Evolutionary conservation across 148 eudicot species (phyloP), one percentile per base, ranked within the genome.

Genomic region (Heliamphora exappendiculata): DNA sequence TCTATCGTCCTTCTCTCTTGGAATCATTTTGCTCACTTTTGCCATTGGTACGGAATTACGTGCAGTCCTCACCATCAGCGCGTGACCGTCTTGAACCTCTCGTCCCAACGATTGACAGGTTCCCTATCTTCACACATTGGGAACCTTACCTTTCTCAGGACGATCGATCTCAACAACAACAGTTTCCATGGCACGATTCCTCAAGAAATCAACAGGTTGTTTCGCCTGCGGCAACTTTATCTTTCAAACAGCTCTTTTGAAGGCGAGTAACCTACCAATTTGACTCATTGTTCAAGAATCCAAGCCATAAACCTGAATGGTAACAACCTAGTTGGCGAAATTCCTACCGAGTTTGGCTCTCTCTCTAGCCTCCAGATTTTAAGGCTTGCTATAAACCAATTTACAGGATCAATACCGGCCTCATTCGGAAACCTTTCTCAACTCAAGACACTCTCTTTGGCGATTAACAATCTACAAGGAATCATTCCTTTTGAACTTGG

Each of bases 111-210:
- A 1, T 42, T 81, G 54, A 49, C 0, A 0, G 80, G 83, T 3
- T 11, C 73, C 5, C 9, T 81, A 22, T 72, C 80, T 20, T 67
- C 83, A 44, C 51, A 65, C 31, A 76, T 81, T 17, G 80, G 77
- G 29, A 81, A 76, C 42, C 77, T 81, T 2, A 62, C 72, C 7
- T 81, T 79, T 13, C 74, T 79, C 2, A 42, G 59, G 62, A 29
- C 0, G 12, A 41, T 79, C 6, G 19, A 79, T 33, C 55, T 79
- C 0, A 0, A 4, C 19, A 33, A 45, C 31, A 77, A 77, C 17
- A 39, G 37, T 12, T 60, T 78, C 17, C 75, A 60, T 13, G 75
- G 63, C 3, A 7, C 4, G 5, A 78, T 71, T 36, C 80, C 80
- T 0, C 57, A 14, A 4, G 70, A 70, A 71, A 59, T 78, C 0